Evolutionary conservation across 1,139 yeast species (phyloP), one percentile per base, ranked within the genome.

Genomic region (Blastobotrys illinoisensis): DNA sequence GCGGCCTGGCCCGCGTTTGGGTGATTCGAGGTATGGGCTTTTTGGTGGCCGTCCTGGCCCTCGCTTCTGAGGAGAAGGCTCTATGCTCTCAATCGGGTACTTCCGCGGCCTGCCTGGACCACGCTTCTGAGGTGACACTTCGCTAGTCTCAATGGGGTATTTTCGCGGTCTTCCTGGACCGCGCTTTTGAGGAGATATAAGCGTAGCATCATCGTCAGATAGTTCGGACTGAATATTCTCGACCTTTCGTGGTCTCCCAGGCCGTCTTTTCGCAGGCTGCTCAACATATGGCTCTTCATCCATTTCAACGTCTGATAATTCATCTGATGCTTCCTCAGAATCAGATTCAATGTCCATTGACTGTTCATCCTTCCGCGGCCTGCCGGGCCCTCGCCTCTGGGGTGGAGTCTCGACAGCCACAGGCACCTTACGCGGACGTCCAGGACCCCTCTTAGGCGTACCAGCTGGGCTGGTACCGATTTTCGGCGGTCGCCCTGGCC

Each of bases 321-420:
- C 52, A n/a, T 51, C 50, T 16, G 46, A 21, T n/a, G 48, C 50
- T 43, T 44, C 48, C 21, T 47, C 52, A 13, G 47, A 19, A 32
- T 55, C 52, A 24, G 26, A 50, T 13, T 49, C 50, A 2, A 44
- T 50, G 13, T 26, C 13, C 32, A 6, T 9, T 13, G 9, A 26
- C 3, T 26, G 32, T 11, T 26, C 32, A 26, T 26, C 32, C 32
- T 26, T 26, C 13, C 32, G 32, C 3, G 32, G 32, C 13, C 32
- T 26, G 7, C 32, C 32, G 9, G 32, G 32, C 32, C 32, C 32
- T 11, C 32, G 32, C 13, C 32, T 7, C 9, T 26, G 7, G 13
- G 32, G 32, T 11, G 32, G 5, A 26, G 32, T 6, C 3, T 6
- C 13, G 13, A 7, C 32, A 26, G 5, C 32, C 5, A 26, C n/a